Base-by-base conservation (phyloP, 108 stramenopile genomes). In the Thalassiosira profunda region DNA sequence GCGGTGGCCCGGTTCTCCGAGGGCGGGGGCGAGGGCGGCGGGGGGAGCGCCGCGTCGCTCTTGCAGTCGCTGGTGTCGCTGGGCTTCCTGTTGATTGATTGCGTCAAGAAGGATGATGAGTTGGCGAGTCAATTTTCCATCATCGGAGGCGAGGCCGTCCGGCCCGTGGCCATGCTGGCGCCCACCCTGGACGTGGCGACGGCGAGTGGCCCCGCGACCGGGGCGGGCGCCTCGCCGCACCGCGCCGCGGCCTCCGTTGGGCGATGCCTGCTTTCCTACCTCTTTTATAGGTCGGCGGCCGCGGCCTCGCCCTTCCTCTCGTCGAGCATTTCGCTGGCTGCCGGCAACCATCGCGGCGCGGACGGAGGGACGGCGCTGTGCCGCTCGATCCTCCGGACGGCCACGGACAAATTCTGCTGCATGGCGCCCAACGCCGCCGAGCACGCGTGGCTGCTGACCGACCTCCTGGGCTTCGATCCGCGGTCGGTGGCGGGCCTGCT, bases 41-140 rank as follows among this genome's bases (percentile, higher is more conserved):
- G 62, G 17, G 60, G 66, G 14, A 56, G 60, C 31, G 71, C 66
- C 14, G 55, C 71, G 1, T 53, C 48, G 33, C 34, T 82, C 4
- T 30, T 77, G 3, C 81, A 70, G 25, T 65, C 75, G 25, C 51
- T 82, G 18, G 44, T 72, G 29, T 46, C 70, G 9, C 42, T 82
- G 47, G 81, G 81, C 0, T 82, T 82, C 52, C 29, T 82, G 1
- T 52, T 76, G 4, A 43, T 82, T 8, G 81, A 82, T 53, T 72
- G 69, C 34, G 81, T 82, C 24, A 82, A 82, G 43, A 82, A 82
- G 43, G 72, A 62, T 42, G 75, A 74, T 40, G 78, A 79, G 11
- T 5, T n/a, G 7, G 28, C 41, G 33, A 45, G 42, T 9, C 55
- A 12, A 24, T 41, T n/a, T 7, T 52, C 28, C n/a, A n/a, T n/a